These are phyloP conservation scores for Plasmopara halstedii DNA, from an alignment of 352 stramenopile genomes.

Conservation along the genomic window DNA sequence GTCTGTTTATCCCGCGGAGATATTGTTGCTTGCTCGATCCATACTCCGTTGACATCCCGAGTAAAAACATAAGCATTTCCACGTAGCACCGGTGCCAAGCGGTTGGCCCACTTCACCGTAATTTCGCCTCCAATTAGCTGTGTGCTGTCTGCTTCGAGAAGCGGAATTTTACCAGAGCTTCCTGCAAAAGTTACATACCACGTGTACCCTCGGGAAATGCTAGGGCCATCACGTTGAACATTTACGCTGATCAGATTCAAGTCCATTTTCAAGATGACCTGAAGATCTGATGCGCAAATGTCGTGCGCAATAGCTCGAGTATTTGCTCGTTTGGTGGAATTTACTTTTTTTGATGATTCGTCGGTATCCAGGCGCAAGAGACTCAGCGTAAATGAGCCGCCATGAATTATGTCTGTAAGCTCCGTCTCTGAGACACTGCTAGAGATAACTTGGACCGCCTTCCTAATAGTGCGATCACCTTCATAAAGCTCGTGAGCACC, in stretches of 20 bases:
- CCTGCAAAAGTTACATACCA: conserved; percentile 82
- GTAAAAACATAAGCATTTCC: conserved; percentile 66
- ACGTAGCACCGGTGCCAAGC: conserved; percentile 47
- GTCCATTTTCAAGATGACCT: conserved; percentile 55
- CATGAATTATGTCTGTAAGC: conserved; percentile 7
- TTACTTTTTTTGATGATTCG: conserved; percentile 6
- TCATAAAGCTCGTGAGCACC: conserved; percentile 57
- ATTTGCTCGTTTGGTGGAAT: conserved; percentile 18
- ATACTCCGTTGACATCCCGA: conserved; percentile 37
- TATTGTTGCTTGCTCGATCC: conserved; percentile 89
- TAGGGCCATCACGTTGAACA: conserved; percentile 54
- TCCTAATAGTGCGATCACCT: conserved; percentile 53
- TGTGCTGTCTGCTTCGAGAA: conserved; percentile 46
- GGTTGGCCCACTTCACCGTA: conserved; percentile 34
- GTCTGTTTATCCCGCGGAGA: conserved; percentile 88
- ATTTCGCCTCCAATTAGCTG: conserved; percentile 23
- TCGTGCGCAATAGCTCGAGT: conserved; percentile 52
- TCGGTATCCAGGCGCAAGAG: conserved; percentile 23
- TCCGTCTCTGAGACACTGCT: conserved; percentile 20
- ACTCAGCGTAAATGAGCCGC: conserved; percentile 49
- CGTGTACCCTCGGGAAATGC: conserved; percentile 43
- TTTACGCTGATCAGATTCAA: conserved; percentile 64
- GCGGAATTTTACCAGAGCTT: conserved; percentile 39
- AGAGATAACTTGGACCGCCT: conserved; percentile 57
- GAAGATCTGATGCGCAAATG: conserved; percentile 29